These are phyloP conservation scores for Cryptococcus depauperatus DNA, from an alignment of 1,284 basidiomycete species.

Conservation along the genomic window DNA sequence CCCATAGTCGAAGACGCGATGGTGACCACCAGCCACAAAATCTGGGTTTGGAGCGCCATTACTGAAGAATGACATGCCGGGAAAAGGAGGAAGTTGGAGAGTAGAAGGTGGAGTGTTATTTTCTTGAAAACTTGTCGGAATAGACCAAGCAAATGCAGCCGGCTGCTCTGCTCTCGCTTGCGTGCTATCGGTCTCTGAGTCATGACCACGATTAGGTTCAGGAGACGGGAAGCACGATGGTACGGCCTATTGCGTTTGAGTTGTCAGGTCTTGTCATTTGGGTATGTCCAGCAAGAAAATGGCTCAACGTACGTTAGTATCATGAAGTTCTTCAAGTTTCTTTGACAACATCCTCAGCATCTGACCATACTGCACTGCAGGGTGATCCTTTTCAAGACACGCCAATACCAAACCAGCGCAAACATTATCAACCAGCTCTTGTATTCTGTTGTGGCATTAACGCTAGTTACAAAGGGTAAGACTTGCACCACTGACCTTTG, in stretches of 20 bases:
- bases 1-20: constrained; percentile 27
- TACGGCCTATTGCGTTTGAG: constrained; percentile 22
- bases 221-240: constrained; percentile 38
- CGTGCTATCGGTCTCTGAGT: constrained; percentile 1
- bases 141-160: constrained; percentile 9
- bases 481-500: constrained; percentile 21
- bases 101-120: constrained; percentile 3
- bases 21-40: constrained; percentile 1
- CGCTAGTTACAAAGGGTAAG: background rate
- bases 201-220: constrained; percentile 12
- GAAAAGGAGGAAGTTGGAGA: constrained; percentile 12
- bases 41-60: background rate
- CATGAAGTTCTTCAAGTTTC: constrained; percentile 35
- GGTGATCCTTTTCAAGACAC: constrained; percentile 40
- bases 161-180: constrained; percentile 1
- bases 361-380: constrained; percentile 39
- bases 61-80: background rate
- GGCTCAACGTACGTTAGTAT: constrained; percentile 28
- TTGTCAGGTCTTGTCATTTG: background rate
- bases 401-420: constrained; percentile 31
- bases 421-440: constrained; percentile 34
- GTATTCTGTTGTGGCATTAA: constrained; percentile 19
- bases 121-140: constrained; percentile 4
- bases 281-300: too few relatives aligned
- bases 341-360: constrained; percentile 39